phyloP scores from a whole-genome alignment of 2,329 filamentous ascomycete species.

The Alternaria ventricosa region DNA sequence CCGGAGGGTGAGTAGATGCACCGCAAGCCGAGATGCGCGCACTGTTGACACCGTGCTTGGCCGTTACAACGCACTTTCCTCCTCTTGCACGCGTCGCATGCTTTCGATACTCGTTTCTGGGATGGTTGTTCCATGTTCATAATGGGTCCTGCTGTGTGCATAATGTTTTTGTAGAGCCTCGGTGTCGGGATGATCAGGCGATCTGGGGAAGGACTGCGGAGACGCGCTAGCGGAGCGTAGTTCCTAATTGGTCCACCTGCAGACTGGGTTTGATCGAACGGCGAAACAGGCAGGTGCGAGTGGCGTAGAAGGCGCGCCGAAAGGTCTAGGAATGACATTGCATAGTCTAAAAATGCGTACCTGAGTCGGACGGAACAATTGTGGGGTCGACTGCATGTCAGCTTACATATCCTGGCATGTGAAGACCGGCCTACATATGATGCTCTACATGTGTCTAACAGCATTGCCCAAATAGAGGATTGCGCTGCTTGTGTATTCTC shows the following conservation, averaged over 20 bases:
- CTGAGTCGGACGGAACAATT: conserved; percentile 1
- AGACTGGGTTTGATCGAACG: background rate
- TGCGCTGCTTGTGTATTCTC: background rate
- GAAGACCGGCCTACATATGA: background rate
- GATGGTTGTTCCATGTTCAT: conserved; percentile 30
- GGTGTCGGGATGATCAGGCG: conserved; percentile 14
- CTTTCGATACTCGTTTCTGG: conserved; percentile 47
- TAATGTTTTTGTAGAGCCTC: conserved; percentile 14
- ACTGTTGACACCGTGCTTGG: conserved; percentile 51
- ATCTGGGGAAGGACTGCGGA: conserved; percentile 22
- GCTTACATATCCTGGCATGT: background rate
- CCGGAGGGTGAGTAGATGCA: conserved; percentile 54
- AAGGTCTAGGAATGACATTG: background rate
- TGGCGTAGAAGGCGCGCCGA: conserved; percentile 5
- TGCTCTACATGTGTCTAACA: background rate
- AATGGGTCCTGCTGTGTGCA: conserved; percentile 28
- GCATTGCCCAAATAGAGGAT: background rate
- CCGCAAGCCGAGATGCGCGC: conserved; percentile 50
- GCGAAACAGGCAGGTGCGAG: conserved; percentile 10
- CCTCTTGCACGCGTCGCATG: conserved; percentile 57
- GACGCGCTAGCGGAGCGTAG: conserved; percentile 16
- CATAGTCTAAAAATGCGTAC: conserved; percentile 6
- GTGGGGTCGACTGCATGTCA: background rate
- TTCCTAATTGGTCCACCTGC: conserved; percentile 9
- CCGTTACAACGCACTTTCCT: conserved; percentile 59